A percentile compares a stretch with the other conserved stretches of the same genome.
Evolutionary conservation across 1,284 basidiomycete species (phyloP).

Genomic region (Malassezia vespertilionis): DNA sequence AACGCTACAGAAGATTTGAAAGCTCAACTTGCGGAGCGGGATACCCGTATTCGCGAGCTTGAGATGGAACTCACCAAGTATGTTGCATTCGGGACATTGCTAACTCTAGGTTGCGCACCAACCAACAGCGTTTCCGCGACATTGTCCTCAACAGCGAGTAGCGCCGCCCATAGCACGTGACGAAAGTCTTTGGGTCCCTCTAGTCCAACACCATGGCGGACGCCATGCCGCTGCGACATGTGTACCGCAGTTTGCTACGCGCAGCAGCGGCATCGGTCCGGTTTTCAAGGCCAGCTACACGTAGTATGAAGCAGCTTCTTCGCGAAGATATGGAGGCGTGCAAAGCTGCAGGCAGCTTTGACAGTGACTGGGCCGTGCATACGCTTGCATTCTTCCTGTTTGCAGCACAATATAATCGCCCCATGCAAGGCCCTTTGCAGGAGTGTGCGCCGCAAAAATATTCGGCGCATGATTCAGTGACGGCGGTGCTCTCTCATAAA

Average conservation of each 20-base stretch:
- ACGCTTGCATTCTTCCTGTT: slow-evolving; percentile 12
- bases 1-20: slow-evolving; percentile 18
- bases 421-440: not conserved
- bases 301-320: slow-evolving; percentile 12
- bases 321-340: slow-evolving; percentile 11
- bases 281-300: slow-evolving; percentile 2
- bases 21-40: slow-evolving; percentile 24
- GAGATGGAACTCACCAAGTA: slow-evolving; percentile 37
- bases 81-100: not conserved
- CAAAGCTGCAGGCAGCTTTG: too few species aligned
- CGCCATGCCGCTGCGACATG: slow-evolving; percentile 1
- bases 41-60: slow-evolving; percentile 33
- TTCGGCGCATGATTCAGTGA: not conserved
- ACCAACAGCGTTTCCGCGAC: slow-evolving; percentile 16
- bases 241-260: slow-evolving; percentile 15
- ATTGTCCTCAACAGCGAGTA: slow-evolving; percentile 7
- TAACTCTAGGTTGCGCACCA: slow-evolving; percentile 12
- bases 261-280: slow-evolving; percentile 6
- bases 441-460: not conserved
- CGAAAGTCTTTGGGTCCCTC: not conserved
- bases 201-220: not conserved
- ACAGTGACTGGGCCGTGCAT: not conserved
- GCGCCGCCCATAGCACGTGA: slow-evolving; percentile 7
- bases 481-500: slow-evolving; percentile 19
- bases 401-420: slow-evolving; percentile 1